These are phyloP conservation scores for Pyronema omphalodes DNA, from an alignment of 495 filamentous ascomycete species.

Conservation along the genomic window DNA sequence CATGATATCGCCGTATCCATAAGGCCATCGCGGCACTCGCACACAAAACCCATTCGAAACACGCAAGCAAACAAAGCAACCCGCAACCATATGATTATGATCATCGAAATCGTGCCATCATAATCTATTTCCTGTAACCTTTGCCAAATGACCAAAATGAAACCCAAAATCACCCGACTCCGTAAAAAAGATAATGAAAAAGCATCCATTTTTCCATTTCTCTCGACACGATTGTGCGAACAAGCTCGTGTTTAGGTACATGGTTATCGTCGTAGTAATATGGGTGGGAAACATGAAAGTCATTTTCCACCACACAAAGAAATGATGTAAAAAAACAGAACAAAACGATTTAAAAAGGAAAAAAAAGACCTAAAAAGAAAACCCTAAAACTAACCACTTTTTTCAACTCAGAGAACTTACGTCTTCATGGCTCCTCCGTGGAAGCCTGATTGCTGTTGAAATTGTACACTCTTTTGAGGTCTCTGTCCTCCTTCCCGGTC, in stretches of 20 bases:
- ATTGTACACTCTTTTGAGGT: conserved; percentile 22
- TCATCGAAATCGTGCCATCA: no score
- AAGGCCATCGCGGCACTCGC: no score
- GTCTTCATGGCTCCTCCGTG: conserved; percentile 24
- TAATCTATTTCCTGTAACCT: not conserved
- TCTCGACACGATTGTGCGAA: conserved; percentile 20
- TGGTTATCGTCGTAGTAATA: conserved; percentile 4
- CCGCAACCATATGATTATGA: no score
- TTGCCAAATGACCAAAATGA: not conserved
- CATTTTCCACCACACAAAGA: conserved; percentile 1
- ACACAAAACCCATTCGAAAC: no score
- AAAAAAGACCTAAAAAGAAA: conserved; percentile 9
- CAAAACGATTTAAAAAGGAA: conserved; percentile 9
- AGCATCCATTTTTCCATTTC: conserved; percentile 19
- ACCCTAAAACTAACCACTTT: conserved; percentile 8
- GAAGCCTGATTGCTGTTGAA: conserved; percentile 25
- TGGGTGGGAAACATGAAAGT: not conserved
- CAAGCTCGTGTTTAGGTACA: conserved; percentile 20
- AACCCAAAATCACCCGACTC: not conserved
- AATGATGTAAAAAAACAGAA: conserved; percentile 11
- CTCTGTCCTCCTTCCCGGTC: conserved; percentile 5
- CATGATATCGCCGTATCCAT: no score
- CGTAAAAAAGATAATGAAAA: not conserved
- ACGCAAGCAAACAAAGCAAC: no score
- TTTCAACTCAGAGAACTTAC: conserved; percentile 8